Evolutionary conservation across 805 yeast genomes (phyloP), one percentile per base, ranked within the genome.

Genomic region (Torulaspora maleeae): DNA sequence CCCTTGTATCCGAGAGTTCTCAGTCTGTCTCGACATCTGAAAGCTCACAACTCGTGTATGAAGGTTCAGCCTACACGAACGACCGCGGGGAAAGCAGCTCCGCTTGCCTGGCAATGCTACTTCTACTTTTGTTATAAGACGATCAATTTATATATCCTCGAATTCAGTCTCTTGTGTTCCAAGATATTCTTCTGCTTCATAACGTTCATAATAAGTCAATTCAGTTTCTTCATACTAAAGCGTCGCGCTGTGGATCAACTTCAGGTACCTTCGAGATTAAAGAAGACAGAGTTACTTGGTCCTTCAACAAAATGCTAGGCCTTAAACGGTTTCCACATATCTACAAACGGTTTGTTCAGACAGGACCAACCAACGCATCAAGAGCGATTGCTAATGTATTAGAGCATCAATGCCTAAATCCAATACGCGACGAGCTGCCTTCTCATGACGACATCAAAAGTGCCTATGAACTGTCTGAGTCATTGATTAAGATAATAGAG

Each of bases 381-480:
- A 22, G 35, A 12, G 47, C 41, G 4, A 45, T 42, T 30, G 27
- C 41, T 8, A 46, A 45, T 3, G 24, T 52, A 13, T 42, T 52
- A 16, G 27, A 27, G n/a, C 53, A 58, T 25, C 47, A 48, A 36
- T 46, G 55, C 15, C 50, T 59, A 30, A 45, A 51, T n/a, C 49
- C 59, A 4, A 43, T 55, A 13, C 47, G 52, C 15, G 37, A 45
- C 7, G 35, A 47, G 9, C 15, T 56, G 12, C 45, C 52, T 3
- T 25, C 30, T 5, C 25, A 41, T 5, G n/a, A 32, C 16, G 39
- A 27, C 1, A 39, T 47, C 1, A 22, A 52, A n/a, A 55, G 52
- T 12, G 59, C 63, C 22, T 55, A 54, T 36, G 52, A 48, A n/a
- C 41, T 63, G 7, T 60, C 63, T 1, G 40, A 41, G 4, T 47